Percentiles rank a stretch among this genome's conserved stretches.
Conservation (phyloP, 352 stramenopile species). For the Blastocystis sp. region DNA sequence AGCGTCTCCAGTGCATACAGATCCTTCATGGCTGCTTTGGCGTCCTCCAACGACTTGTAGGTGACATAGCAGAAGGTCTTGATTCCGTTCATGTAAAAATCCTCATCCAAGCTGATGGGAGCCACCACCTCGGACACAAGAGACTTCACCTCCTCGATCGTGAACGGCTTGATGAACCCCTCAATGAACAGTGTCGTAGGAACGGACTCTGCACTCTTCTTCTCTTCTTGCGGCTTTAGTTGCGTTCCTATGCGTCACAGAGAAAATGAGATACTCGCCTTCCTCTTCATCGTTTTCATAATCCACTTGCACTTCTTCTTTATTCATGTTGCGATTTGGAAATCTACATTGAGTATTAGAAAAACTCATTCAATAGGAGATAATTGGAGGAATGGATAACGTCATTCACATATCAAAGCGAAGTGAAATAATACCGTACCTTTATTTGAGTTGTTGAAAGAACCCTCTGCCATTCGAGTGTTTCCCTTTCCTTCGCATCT, state of each 20-base stretch:
- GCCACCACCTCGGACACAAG: constrained; percentile 29
- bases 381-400: neutral
- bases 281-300: constrained; percentile 62
- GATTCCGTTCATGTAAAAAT: constrained; percentile 55
- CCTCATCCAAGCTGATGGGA: constrained; percentile 40
- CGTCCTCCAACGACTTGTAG: constrained; percentile 39
- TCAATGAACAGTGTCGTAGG: constrained; percentile 63
- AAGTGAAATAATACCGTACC: too few relatives aligned
- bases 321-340: constrained; percentile 29
- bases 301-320: constrained; percentile 56
- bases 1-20: neutral
- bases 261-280: neutral
- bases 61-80: constrained; percentile 60
- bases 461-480: too few relatives aligned
- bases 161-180: constrained; percentile 44
- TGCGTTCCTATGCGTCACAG: constrained; percentile 30
- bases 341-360: too few relatives aligned
- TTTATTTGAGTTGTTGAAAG: too few relatives aligned
- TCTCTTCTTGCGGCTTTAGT: constrained; percentile 15
- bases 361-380: neutral
- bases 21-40: constrained; percentile 15
- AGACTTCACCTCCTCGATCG: constrained; percentile 34
- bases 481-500: too few relatives aligned
- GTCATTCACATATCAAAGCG: neutral
- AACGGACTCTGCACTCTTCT: neutral